Evolutionary conservation across 2,329 filamentous ascomycete genomes (phyloP).

Genomic region (Trichoderma polysporum): DNA sequence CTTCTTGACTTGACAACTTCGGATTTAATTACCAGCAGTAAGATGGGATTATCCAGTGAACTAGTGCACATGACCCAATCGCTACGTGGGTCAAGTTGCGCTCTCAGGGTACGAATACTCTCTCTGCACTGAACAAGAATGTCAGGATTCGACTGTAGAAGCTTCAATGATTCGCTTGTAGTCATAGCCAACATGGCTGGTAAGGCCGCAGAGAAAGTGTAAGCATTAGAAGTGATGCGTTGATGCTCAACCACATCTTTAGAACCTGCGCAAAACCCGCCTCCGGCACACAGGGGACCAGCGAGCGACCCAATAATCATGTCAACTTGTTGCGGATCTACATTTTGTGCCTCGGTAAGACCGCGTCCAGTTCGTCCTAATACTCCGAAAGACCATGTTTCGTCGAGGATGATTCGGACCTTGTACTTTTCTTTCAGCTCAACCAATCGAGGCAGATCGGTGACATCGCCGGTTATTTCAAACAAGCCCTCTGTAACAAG

Average conservation of each 20-base stretch:
- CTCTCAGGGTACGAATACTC: constrained; percentile 80
- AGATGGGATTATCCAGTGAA: constrained; percentile 77
- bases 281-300: constrained; percentile 85
- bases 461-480: constrained; percentile 83
- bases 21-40: constrained; percentile 79
- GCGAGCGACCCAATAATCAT: constrained; percentile 96
- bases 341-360: constrained; percentile 93
- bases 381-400: constrained; percentile 96
- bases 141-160: constrained; percentile 85
- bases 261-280: constrained; percentile 91
- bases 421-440: constrained; percentile 96
- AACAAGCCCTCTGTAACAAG: constrained; percentile 96
- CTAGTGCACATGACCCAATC: constrained; percentile 90
- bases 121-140: constrained; percentile 77
- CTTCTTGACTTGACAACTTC: constrained; percentile 73
- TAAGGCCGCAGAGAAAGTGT: constrained; percentile 93
- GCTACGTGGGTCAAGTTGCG: constrained; percentile 85
- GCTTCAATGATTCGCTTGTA: constrained; percentile 81
- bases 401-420: constrained; percentile 95
- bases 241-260: constrained; percentile 95
- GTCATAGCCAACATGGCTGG: constrained; percentile 95
- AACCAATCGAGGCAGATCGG: constrained; percentile 83
- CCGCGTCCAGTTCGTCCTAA: constrained; percentile 88
- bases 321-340: constrained; percentile 88
- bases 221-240: constrained; percentile 86